Base-by-base conservation (phyloP, 768 basidiomycete species). In the Tulasnella sp. region DNA sequence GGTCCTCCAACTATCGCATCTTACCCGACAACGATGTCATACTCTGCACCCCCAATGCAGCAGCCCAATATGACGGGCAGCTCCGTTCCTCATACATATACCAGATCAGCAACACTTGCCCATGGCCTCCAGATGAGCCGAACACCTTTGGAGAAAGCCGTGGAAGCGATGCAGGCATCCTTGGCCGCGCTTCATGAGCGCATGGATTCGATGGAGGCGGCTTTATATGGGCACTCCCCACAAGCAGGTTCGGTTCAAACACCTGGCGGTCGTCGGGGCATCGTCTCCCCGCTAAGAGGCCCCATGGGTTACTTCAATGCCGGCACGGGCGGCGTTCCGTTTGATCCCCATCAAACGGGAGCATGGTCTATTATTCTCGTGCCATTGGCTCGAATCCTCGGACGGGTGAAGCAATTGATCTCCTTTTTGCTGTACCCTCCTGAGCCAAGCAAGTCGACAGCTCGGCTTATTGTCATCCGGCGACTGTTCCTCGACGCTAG, bases 131-230 rank as follows among this genome's bases (percentile, higher is more conserved):
- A 40, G 48, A 48, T 67, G n/a, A 48, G 35, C 18, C 73, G 72
- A 10, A 83, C 87, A 48, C 85, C 88, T 9, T 85, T 96, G 75
- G 94, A 95, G 83, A 88, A 88, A 70, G 92, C 92, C 0, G 85
- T 96, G 26, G 93, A 95, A 83, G 90, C 88, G 79, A 88, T 95
- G 73, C 94, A 96, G 83, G 89, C 90, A 0, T 92, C 94, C 80
- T 84, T 96, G 26, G 93, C 93, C 0, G 93, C 93, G 7, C 87
- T 96, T 67, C 90, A 88, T 10, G 94, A 95, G 83, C 90, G 95
- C 39, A 82, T 87, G 10, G 85, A 87, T 73, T 79, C 81, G 15
- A 84, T 96, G n/a, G 94, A 95, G 76, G 77, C 80, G 20, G 44
- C 39, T 72, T 10, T 77, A 29, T 69, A 70, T 23, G 71, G 69